A percentile compares a stretch with the other conserved stretches of the same genome.
Evolutionary conservation across 2,329 filamentous ascomycete species (phyloP).

Genomic region (Fusarium xylarioides): DNA sequence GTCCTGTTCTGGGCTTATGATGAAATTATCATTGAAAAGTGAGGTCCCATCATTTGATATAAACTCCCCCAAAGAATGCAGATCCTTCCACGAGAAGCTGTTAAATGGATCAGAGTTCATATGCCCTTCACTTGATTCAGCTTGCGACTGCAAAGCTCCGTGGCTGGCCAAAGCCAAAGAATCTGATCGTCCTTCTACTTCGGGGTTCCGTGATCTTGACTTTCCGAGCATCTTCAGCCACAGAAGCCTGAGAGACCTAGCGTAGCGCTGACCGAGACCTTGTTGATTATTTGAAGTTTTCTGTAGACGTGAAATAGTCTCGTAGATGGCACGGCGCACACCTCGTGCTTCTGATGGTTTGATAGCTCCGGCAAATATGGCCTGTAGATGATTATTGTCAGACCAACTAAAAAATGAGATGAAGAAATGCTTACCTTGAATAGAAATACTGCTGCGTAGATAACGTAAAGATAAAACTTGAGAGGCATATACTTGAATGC

Average conservation of each 20-base stretch:
- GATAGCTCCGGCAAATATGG: conserved; percentile 61
- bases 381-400: not conserved
- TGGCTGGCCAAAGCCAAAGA: not conserved
- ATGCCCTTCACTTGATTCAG: conserved; percentile 1
- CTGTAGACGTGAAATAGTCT: conserved; percentile 67
- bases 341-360: conserved; percentile 62
- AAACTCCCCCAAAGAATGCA: conserved; percentile 68
- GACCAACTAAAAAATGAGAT: not conserved
- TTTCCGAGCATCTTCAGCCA: conserved; percentile 57
- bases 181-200: not conserved
- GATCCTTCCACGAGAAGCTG: conserved; percentile 69
- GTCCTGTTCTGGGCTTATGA: conserved; percentile 22
- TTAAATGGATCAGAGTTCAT: conserved; percentile 57
- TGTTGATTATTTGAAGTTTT: conserved; percentile 66
- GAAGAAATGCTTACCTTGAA: conserved; percentile 61
- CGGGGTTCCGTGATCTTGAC: conserved; percentile 1
- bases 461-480: conserved; percentile 69
- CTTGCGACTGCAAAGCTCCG: not conserved
- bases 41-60: conserved; percentile 42
- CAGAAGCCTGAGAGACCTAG: conserved; percentile 66
- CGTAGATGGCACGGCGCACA: conserved; percentile 65
- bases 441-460: conserved; percentile 71
- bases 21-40: conserved; percentile 24
- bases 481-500: conserved; percentile 71
- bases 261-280: conserved; percentile 69